These are phyloP conservation scores for Yarrowia sp. DNA, from an alignment of 805 yeast species.

Conservation along the genomic window DNA sequence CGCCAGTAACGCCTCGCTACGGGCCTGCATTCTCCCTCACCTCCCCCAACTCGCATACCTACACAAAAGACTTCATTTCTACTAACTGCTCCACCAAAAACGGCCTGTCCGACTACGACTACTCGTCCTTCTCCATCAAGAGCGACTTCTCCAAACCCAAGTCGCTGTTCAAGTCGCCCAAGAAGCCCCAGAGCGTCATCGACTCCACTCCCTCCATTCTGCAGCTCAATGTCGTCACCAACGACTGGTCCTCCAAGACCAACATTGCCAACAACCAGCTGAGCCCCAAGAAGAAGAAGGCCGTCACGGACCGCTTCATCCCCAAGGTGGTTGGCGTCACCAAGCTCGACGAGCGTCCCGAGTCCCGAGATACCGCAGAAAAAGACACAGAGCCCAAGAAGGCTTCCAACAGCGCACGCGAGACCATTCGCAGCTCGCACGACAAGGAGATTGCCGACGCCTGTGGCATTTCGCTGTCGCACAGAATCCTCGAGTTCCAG, in stretches of 20 bases:
- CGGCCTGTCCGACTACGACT: neutral
- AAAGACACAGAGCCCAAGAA: neutral
- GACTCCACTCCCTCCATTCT: conserved; percentile 19
- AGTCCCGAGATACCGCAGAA: neutral
- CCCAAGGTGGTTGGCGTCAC: conserved; percentile 9
- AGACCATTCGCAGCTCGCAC: neutral
- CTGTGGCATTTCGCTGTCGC: conserved; percentile 81
- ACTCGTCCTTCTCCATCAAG: conserved; percentile 9
- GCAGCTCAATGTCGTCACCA: conserved; percentile 18
- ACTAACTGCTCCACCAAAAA: neutral
- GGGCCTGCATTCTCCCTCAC: neutral
- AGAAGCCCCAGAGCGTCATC: neutral
- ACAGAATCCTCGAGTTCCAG: conserved; percentile 79
- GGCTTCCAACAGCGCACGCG: neutral
- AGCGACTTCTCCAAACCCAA: conserved; percentile 4
- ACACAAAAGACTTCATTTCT: neutral
- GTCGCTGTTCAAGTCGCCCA: conserved; percentile 6
- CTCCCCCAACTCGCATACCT: conserved; percentile 11
- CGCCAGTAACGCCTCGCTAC: conserved; percentile 1
- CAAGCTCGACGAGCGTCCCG: neutral
- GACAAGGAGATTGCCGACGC: conserved; percentile 68
- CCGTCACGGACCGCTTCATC: conserved; percentile 8
- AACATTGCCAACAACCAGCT: conserved; percentile 1
- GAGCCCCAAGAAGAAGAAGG: conserved; percentile 13
- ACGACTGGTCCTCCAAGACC: conserved; percentile 12